phyloP scores from a whole-genome alignment of 23 red algal genomes.

The Chondrus crispus region DNA sequence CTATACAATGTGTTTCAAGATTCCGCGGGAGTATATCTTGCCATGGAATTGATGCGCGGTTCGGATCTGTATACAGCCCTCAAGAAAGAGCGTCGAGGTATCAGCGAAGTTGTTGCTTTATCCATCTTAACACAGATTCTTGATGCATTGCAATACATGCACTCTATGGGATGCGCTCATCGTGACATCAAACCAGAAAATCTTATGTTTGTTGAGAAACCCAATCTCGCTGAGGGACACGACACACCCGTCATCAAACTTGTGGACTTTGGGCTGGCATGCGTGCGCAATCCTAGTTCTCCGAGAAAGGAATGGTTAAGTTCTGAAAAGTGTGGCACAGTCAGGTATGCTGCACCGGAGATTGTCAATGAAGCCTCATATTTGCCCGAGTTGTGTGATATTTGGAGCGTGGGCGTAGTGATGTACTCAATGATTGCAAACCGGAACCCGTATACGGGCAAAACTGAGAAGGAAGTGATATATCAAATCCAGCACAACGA shows the following conservation, averaged over 20 bases:
- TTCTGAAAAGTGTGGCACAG: slow-evolving; percentile 77
- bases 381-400: slow-evolving; percentile 71
- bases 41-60: slow-evolving; percentile 52
- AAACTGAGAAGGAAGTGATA: slow-evolving; percentile 48
- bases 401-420: slow-evolving; percentile 93
- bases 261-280: slow-evolving; percentile 74
- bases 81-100: slow-evolving; percentile 18
- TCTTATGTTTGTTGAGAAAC: slow-evolving; percentile 58
- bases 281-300: slow-evolving; percentile 41
- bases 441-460: slow-evolving; percentile 69
- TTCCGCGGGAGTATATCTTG: slow-evolving; percentile 46
- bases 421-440: slow-evolving; percentile 81
- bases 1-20: slow-evolving; percentile 68
- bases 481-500: not conserved
- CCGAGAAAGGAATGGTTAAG: not conserved
- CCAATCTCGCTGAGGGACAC: not conserved
- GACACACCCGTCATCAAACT: slow-evolving; percentile 42
- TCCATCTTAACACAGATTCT: slow-evolving; percentile 66
- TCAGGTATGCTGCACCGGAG: slow-evolving; percentile 87
- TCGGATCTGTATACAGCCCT: slow-evolving; percentile 44
- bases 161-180: slow-evolving; percentile 69
- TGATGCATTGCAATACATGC: slow-evolving; percentile 75
- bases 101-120: slow-evolving; percentile 15
- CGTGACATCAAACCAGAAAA: slow-evolving; percentile 91
- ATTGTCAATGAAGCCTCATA: slow-evolving; percentile 66